Base-by-base conservation (phyloP, 768 basidiomycete species). In the Tylopilus sp. region DNA sequence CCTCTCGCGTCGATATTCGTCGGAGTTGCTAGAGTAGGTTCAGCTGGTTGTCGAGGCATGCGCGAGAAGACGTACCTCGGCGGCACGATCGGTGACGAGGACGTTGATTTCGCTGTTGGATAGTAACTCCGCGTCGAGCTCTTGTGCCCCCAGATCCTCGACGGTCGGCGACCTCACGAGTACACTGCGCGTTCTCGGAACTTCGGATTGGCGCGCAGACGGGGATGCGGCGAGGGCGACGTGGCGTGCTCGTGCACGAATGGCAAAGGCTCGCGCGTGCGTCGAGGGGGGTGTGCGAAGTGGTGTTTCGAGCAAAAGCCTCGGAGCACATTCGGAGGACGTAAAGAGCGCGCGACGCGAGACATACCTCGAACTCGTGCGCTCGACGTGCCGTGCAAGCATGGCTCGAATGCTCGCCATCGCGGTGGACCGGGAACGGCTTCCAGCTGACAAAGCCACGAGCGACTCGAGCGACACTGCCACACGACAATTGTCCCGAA, bases 21-120 rank as follows among this genome's bases (percentile, higher is more conserved):
- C 77, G 76, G 3, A 97, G 76, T 88, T 92, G 92, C 92, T 96
- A 50, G n/a, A 36, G 41, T 26, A n/a, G n/a, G n/a, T n/a, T n/a
- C n/a, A n/a, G n/a, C n/a, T n/a, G n/a, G 5, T 47, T 36, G 52
- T 54, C 50, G 16, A 16, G 31, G 5, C 12, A 33, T 10, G 4
- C 5, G 10, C 11, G 31, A 12, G 11, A 16, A 16, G 16, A 16
- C 31, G 31, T 33, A 33, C 31, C 4, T 90, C 84, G 3, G 88
- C 89, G 31, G 89, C 89, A 16, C 87, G 76, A 58, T 87, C 82
- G 3, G 89, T 89, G 41, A 92, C 76, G 22, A 74, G 71, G 10
- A 91, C 65, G 28, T 72, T 72, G 3, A 85, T 78, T 45, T 84
- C 70, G 36, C 81, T 75, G 36, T 73, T 70, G 1, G 82, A 75